Base-by-base conservation (phyloP, 257 asterid genomes). In the Capsicum rhomboideum region DNA sequence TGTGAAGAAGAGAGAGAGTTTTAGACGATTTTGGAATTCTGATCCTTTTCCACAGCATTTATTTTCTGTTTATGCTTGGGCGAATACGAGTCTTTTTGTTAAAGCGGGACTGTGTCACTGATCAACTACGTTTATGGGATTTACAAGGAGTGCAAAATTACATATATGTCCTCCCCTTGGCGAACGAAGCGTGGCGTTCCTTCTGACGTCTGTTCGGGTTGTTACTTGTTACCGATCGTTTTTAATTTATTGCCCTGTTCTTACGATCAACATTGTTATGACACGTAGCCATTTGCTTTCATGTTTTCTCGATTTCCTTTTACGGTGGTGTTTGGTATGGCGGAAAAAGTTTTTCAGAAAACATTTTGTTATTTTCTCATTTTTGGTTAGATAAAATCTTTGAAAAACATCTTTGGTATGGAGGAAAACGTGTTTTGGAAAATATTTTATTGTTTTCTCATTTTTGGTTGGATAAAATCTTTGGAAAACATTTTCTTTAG, bases 211-310 rank as follows among this genome's bases (percentile, higher is more conserved):
- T 49, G 50, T 66, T 13, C 14, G 16, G 67, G 79, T 66, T 49
- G 68, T 18, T 50, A 49, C 50, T 66, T 49, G 68, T 18, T 50
- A 64, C 50, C 56, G 26, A 3, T 50, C 23, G 17, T 21, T 16
- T 2, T 14, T 7, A 20, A 52, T 21, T 80, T 34, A 34, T 80
- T 80, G 85, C 66, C 85, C 80, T 67, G 23, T 82, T 82, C 85
- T 50, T 40, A 0, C 79, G 85, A 42, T 21, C 44, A 26, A 21
- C 6, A 50, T 2, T 4, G 28, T 11, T 4, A 75, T 0, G n/a
- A 75, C 81, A 75, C 44, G 46, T 49, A 16, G 44, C 26, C 9
- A 46, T 49, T 50, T 74, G 37, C 40, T 20, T 74, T 74, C 80
- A 26, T 37, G 42, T 74, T 46, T 20, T 21, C 14, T 13, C 13